These are phyloP conservation scores for Toxoplasma gondii DNA, from an alignment of 169 alveolate genomes.

Conservation along the genomic window DNA sequence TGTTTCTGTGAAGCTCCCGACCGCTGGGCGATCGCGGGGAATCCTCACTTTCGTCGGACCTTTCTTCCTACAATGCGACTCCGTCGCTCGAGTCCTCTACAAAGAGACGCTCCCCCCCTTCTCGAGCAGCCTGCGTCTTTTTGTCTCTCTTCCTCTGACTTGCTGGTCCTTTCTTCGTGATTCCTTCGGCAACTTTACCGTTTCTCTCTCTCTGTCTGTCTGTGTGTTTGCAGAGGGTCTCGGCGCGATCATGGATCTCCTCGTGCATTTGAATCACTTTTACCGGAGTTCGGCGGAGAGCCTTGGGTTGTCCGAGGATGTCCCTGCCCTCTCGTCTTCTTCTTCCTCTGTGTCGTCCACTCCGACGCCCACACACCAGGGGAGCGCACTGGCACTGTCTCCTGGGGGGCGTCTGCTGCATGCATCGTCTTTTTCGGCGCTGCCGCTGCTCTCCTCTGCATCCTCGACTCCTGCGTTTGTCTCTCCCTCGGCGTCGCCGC, in stretches of 20 bases:
- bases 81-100: too few relatives aligned
- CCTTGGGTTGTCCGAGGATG: neutral
- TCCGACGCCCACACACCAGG: conserved; percentile 16
- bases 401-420: neutral
- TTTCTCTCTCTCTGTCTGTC: neutral
- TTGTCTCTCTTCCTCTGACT: neutral
- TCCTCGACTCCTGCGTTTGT: neutral
- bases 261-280: conserved; percentile 10
- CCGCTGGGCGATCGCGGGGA: too few relatives aligned
- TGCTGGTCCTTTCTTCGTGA: conserved; percentile 17
- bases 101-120: neutral
- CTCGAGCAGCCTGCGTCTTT: neutral
- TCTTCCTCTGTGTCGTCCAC: conserved; percentile 4
- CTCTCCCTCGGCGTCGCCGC: neutral
- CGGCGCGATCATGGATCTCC: conserved; percentile 38
- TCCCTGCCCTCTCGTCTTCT: neutral
- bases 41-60: too few relatives aligned
- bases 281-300: neutral
- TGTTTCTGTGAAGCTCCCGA: neutral
- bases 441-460: conserved; percentile 5
- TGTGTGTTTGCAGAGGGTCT: conserved; percentile 17
- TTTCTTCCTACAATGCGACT: too few relatives aligned
- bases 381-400: neutral
- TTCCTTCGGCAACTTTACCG: too few relatives aligned
- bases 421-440: neutral